phyloP scores from a whole-genome alignment of 2,329 filamentous ascomycete genomes.

The Pseudocercospora fuligena region DNA sequence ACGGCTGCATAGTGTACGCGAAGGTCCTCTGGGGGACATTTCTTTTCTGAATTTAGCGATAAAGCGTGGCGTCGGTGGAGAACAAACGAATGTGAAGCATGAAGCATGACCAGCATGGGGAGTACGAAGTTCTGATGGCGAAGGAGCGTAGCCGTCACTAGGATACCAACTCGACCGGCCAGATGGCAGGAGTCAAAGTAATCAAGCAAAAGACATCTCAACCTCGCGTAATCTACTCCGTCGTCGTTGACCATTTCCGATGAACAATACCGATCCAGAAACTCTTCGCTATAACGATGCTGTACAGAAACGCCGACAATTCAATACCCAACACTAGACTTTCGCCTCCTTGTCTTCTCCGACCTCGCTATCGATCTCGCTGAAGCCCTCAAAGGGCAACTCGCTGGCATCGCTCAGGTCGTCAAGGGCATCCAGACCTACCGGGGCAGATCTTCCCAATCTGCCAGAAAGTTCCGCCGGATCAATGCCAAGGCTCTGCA shows the following conservation, averaged over 20 bases:
- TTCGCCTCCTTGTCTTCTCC: constrained; percentile 8
- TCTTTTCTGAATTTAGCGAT: background rate
- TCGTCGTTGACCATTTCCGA: background rate
- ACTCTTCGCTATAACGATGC: constrained; percentile 4
- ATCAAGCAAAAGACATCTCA: background rate
- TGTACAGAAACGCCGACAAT: background rate
- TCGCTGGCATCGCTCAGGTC: constrained; percentile 38
- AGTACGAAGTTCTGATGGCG: background rate
- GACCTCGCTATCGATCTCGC: constrained; percentile 35
- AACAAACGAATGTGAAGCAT: background rate
- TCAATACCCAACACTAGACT: background rate
- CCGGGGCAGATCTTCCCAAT: constrained; percentile 27
- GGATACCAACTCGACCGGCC: background rate
- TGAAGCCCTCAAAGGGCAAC: constrained; percentile 40
- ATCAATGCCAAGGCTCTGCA: constrained; percentile 48
- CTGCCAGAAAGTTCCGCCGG: constrained; percentile 40
- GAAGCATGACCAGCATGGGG: background rate
- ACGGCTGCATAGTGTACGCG: constrained; percentile 1
- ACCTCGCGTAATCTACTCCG: background rate
- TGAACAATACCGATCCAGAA: background rate
- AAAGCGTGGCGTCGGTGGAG: background rate
- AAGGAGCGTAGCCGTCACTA: background rate
- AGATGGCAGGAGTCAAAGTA: constrained; percentile 4
- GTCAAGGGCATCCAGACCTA: constrained; percentile 29
- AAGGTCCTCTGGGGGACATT: background rate